Evolutionary conservation across 352 stramenopile species (phyloP).

Genomic region (Phytophthora chlamydospora): DNA sequence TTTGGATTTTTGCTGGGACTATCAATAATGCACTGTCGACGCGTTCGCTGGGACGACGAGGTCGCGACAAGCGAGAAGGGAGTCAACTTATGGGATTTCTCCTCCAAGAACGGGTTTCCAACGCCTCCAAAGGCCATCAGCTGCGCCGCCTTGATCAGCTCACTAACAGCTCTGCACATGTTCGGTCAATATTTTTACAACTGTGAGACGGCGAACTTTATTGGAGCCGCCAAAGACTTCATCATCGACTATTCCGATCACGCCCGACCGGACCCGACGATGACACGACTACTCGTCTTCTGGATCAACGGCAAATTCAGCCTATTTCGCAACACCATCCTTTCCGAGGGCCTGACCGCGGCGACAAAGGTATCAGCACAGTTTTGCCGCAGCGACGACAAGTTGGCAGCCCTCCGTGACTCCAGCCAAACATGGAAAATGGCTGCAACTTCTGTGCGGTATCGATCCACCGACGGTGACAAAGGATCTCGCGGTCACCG

Average conservation of each 20-base stretch:
- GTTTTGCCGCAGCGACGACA: slow-evolving; percentile 20
- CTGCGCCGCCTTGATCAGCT: slow-evolving; percentile 7
- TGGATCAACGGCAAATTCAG: slow-evolving; percentile 27
- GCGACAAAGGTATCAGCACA: slow-evolving; percentile 3
- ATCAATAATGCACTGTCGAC: slow-evolving; percentile 17
- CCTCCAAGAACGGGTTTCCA: background rate
- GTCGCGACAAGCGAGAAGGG: slow-evolving; percentile 1
- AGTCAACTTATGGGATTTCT: slow-evolving; percentile 23
- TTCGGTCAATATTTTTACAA: slow-evolving; percentile 22
- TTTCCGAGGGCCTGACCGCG: background rate
- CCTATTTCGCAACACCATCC: slow-evolving; percentile 2
- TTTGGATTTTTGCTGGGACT: slow-evolving; percentile 16
- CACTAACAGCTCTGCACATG: slow-evolving; percentile 2
- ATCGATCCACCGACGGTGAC: background rate
- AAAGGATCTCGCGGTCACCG: background rate
- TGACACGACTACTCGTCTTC: slow-evolving; percentile 7
- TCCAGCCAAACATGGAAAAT: slow-evolving; percentile 4
- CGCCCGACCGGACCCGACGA: background rate
- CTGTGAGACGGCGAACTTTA: slow-evolving; percentile 6
- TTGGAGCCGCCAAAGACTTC: slow-evolving; percentile 11
- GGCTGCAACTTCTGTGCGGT: background rate
- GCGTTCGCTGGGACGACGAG: slow-evolving; percentile 1
- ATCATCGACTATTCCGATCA: slow-evolving; percentile 10
- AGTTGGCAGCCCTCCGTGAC: slow-evolving; percentile 9
- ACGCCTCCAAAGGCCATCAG: background rate